A percentile compares a stretch with the other conserved stretches of the same genome.
These are phyloP conservation scores for Podaxis sp. DNA, from an alignment of 768 basidiomycete species.

Conservation along the genomic window DNA sequence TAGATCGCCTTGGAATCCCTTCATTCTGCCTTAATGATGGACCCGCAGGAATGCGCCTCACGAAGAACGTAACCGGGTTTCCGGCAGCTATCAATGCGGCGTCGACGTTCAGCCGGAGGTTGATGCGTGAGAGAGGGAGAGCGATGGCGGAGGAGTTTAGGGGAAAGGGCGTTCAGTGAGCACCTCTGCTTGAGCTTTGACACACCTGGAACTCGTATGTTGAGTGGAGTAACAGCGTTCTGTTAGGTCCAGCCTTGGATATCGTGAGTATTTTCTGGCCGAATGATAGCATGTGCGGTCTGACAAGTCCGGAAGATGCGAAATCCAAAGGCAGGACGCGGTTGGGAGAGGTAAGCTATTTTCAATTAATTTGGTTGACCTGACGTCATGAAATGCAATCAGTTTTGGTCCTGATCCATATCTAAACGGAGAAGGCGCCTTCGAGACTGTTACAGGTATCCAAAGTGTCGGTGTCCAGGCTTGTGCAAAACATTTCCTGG, in stretches of 20 bases:
- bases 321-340: conserved; percentile 49
- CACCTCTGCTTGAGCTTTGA: background rate
- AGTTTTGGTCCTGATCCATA: conserved; percentile 64
- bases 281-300: background rate
- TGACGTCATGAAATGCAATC: background rate
- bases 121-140: conserved; percentile 61
- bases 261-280: conserved; percentile 35
- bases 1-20: conserved; percentile 40
- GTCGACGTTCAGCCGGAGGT: conserved; percentile 52
- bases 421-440: conserved; percentile 58
- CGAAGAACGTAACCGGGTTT: conserved; percentile 45
- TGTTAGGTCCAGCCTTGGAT: conserved; percentile 54
- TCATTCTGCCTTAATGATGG: conserved; percentile 49
- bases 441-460: conserved; percentile 56
- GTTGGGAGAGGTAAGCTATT: conserved; percentile 41
- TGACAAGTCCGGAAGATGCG: conserved; percentile 36
- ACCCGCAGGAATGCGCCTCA: conserved; percentile 42
- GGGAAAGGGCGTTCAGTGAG: conserved; percentile 61
- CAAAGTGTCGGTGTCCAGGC: conserved; percentile 62
- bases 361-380: background rate
- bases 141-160: conserved; percentile 67
- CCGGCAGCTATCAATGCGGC: conserved; percentile 60
- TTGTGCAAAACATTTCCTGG: conserved; percentile 51
- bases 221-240: conserved; percentile 29
- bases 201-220: background rate